These are phyloP conservation scores for Fusarium brachygibbosum DNA, from an alignment of 2,329 filamentous ascomycete genomes.

Conservation along the genomic window DNA sequence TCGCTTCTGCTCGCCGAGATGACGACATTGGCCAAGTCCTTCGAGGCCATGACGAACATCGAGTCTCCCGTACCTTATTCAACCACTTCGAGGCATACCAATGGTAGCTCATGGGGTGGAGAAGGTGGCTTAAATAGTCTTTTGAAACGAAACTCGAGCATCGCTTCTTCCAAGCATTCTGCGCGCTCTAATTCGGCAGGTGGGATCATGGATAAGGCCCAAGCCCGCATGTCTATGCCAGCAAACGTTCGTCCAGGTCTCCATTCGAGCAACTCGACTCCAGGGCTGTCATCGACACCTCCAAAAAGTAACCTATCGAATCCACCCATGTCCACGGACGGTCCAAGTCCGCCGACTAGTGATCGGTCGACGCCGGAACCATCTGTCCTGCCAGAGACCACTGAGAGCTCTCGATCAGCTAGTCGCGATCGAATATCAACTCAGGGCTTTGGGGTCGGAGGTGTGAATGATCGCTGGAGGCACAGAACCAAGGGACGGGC, in stretches of 20 bases:
- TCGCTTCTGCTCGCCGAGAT: slow-evolving; percentile 81
- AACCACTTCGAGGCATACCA: slow-evolving; percentile 53
- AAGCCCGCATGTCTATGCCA: slow-evolving; percentile 86
- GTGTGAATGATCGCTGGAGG: slow-evolving; percentile 81
- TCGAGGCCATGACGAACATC: slow-evolving; percentile 80
- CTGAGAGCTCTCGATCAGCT: slow-evolving; percentile 63
- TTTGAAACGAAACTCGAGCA: slow-evolving; percentile 69
- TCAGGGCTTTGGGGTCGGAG: slow-evolving; percentile 78
- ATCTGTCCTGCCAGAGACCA: slow-evolving; percentile 55
- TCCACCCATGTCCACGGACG: slow-evolving; percentile 64
- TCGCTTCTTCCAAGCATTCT: slow-evolving; percentile 55
- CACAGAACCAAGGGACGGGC: slow-evolving; percentile 85
- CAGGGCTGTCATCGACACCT: slow-evolving; percentile 65
- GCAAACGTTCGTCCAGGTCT: slow-evolving; percentile 63
- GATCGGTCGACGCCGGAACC: slow-evolving; percentile 60
- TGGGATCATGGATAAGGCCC: slow-evolving; percentile 68
- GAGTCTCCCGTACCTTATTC: slow-evolving; percentile 77
- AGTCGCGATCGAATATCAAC: slow-evolving; percentile 71
- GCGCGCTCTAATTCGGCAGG: slow-evolving; percentile 68
- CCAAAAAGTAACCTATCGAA: slow-evolving; percentile 63
- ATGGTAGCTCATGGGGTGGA: slow-evolving; percentile 58
- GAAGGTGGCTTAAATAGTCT: slow-evolving; percentile 56
- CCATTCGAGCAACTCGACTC: slow-evolving; percentile 61
- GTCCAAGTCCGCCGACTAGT: slow-evolving; percentile 54
- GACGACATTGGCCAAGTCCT: slow-evolving; percentile 78